A percentile compares a stretch with the other conserved stretches of the same genome.
These are phyloP conservation scores for Kickxella alabastrina DNA, from an alignment of 192 early-diverging fungal species.

Conservation along the genomic window DNA sequence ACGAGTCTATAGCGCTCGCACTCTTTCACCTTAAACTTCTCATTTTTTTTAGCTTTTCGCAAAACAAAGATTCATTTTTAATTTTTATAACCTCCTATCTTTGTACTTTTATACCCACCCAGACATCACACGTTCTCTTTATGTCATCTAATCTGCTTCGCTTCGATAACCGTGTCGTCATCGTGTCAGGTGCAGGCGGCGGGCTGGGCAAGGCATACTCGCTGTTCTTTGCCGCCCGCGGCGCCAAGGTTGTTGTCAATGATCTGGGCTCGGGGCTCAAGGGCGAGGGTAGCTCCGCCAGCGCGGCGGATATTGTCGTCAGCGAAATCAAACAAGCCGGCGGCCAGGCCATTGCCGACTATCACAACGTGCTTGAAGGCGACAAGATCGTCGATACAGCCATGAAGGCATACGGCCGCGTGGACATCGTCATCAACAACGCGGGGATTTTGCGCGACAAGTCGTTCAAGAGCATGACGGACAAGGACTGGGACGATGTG, in stretches of 20 bases:
- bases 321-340: constrained; percentile 85
- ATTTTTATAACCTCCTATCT: not conserved
- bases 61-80: not conserved
- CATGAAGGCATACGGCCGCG: constrained; percentile 86
- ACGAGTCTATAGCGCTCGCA: too few species aligned
- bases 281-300: constrained; percentile 69
- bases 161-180: constrained; percentile 80
- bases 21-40: too few species aligned
- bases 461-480: constrained; percentile 94
- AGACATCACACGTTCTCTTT: not conserved
- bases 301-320: constrained; percentile 92
- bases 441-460: constrained; percentile 98
- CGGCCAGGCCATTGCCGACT: constrained; percentile 93
- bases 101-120: not conserved
- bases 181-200: constrained; percentile 95
- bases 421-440: constrained; percentile 98
- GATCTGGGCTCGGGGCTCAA: constrained; percentile 81
- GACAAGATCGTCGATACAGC: constrained; percentile 98
- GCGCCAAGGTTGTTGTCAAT: constrained; percentile 94
- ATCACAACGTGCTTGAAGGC: constrained; percentile 96
- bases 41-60: not conserved
- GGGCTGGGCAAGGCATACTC: constrained; percentile 89
- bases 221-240: constrained; percentile 82
- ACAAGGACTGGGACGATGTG: constrained; percentile 96
- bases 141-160: constrained; percentile 48